Conservation (phyloP, 192 early-diverging fungal genomes). For the Tieghemiomyces parasiticus region DNA sequence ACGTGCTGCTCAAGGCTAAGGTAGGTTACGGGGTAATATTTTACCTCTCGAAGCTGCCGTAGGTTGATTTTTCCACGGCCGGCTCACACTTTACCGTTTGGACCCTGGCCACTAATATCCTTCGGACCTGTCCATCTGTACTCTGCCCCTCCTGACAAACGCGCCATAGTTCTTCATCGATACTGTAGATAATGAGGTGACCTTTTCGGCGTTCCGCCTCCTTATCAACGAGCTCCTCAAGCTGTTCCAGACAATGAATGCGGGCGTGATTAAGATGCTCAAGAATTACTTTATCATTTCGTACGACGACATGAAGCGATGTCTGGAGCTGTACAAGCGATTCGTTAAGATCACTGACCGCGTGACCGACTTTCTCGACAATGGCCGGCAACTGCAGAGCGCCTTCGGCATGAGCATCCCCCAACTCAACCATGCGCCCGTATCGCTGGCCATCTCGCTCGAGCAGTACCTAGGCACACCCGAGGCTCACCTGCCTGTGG, state of each 20-base stretch:
- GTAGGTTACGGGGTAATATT: too few species aligned
- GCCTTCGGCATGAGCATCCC: conserved; percentile 33
- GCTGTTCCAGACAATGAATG: conserved; percentile 37
- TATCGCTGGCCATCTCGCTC: conserved; percentile 29
- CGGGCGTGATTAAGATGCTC: conserved; percentile 39
- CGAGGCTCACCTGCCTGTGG: conserved; percentile 16
- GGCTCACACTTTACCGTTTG: too few species aligned
- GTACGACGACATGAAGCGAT: conserved; percentile 29
- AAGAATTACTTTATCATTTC: conserved; percentile 33
- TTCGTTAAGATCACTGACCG: conserved; percentile 35
- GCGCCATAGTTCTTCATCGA: conserved; percentile 29
- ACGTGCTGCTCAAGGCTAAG: conserved; percentile 32
- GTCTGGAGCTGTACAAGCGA: conserved; percentile 32
- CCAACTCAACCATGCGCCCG: conserved; percentile 27
- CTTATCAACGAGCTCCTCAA: conserved; percentile 33
- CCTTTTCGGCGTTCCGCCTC: conserved; percentile 30
- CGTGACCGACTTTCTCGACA: conserved; percentile 28
- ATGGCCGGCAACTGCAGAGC: conserved; percentile 25
- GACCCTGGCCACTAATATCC: too few species aligned
- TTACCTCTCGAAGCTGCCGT: too few species aligned
- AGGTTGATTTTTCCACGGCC: too few species aligned
- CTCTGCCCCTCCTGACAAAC: too few species aligned
- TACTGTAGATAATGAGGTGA: conserved; percentile 31
- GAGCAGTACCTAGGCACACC: conserved; percentile 33
- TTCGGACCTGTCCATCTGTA: too few species aligned